Evolutionary conservation across 2,329 filamentous ascomycete species (phyloP).

Genomic region (Fusarium sp.): DNA sequence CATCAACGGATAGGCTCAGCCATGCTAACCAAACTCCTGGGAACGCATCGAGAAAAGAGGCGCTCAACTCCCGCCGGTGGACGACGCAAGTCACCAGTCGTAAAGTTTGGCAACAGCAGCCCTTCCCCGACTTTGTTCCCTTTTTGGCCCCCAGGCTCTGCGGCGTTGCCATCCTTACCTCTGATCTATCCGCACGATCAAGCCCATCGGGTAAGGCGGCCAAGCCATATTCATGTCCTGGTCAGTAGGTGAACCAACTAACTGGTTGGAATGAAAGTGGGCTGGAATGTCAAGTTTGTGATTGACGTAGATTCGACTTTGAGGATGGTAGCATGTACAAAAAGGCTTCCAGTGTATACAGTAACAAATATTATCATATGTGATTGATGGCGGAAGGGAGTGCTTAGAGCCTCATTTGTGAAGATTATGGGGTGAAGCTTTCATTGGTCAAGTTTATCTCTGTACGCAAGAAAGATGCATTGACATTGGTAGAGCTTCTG

Average conservation of each 20-base stretch:
- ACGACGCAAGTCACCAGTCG: conserved; percentile 36
- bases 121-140: conserved; percentile 20
- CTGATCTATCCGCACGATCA: conserved; percentile 23
- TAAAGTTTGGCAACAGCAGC: conserved; percentile 34
- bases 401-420: background rate
- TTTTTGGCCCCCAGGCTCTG: conserved; percentile 17
- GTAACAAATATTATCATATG: background rate
- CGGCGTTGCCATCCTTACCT: conserved; percentile 20
- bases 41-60: conserved; percentile 44
- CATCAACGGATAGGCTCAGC: conserved; percentile 50
- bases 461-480: background rate
- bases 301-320: conserved; percentile 19
- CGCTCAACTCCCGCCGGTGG: conserved; percentile 41
- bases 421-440: background rate
- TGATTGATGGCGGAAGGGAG: background rate
- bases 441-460: background rate
- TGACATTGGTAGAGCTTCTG: background rate
- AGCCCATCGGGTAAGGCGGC: conserved; percentile 36
- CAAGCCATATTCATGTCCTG: conserved; percentile 31
- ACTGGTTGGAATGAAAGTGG: conserved; percentile 37
- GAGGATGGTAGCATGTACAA: background rate
- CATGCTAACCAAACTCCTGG: conserved; percentile 49
- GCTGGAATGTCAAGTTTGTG: conserved; percentile 31
- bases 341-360: background rate
- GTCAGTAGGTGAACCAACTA: conserved; percentile 31